Evolutionary conservation across 2,329 filamentous ascomycete species (phyloP).

Genomic region (Didymella lethalis): DNA sequence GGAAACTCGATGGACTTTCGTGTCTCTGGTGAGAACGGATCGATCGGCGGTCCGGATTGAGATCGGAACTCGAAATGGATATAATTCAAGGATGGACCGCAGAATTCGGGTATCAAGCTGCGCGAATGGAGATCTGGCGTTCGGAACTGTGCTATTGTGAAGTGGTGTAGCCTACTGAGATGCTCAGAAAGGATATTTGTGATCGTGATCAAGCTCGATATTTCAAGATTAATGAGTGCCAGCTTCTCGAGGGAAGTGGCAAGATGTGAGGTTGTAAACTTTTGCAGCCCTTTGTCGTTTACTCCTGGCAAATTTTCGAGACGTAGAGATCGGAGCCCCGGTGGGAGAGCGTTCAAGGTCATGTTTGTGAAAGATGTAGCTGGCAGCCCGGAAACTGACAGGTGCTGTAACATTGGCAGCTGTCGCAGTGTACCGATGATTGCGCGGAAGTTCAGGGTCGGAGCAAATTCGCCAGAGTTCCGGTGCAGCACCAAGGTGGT

Average conservation of each 20-base stretch:
- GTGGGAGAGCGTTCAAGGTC: conserved; percentile 61
- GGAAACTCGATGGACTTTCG: conserved; percentile 24
- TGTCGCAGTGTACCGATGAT: conserved; percentile 62
- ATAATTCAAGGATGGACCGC: conserved; percentile 58
- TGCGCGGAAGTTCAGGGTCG: conserved; percentile 61
- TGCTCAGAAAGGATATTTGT: conserved; percentile 59
- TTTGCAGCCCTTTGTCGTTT: conserved; percentile 63
- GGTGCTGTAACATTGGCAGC: conserved; percentile 61
- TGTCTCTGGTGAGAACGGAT: conserved; percentile 14
- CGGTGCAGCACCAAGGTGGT: conserved; percentile 61
- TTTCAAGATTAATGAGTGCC: conserved; percentile 61
- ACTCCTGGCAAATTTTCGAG: conserved; percentile 64
- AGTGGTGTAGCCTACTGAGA: conserved; percentile 56
- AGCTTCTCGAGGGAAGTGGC: conserved; percentile 57
- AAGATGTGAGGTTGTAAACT: conserved; percentile 58
- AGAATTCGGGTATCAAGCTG: conserved; percentile 56
- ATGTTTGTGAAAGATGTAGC: conserved; percentile 63
- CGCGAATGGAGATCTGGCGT: conserved; percentile 56
- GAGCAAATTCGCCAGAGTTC: conserved; percentile 44
- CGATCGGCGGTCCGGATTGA: conserved; percentile 32
- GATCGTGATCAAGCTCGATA: conserved; percentile 61
- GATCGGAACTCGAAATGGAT: conserved; percentile 67
- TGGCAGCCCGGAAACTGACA: conserved; percentile 63
- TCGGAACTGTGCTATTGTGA: conserved; percentile 62
- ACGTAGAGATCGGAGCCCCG: conserved; percentile 59